These are phyloP conservation scores for Pseudoneurospora amorphoporcata DNA, from an alignment of 495 filamentous ascomycete species.

Conservation along the genomic window DNA sequence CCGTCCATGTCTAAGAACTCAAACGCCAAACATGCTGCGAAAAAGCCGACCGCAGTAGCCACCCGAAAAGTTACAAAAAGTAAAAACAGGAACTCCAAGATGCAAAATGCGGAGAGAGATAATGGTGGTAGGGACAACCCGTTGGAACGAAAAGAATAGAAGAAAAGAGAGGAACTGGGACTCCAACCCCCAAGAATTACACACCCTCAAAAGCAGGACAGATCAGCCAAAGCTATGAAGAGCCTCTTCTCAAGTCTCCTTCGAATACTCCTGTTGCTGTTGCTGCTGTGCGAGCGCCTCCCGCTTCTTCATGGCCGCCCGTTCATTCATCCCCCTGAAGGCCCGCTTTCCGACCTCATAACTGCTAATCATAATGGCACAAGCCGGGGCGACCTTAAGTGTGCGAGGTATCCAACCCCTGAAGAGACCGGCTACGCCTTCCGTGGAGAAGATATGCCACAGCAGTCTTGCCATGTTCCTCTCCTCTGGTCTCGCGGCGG, in stretches of 20 bases:
- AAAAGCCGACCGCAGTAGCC: not conserved
- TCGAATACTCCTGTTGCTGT: not conserved
- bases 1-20: not conserved
- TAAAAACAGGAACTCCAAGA: not conserved
- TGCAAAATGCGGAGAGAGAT: not conserved
- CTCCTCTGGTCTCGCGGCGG: constrained; percentile 52
- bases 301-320: constrained; percentile 21
- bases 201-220: not conserved
- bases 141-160: not conserved
- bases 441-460: constrained; percentile 75
- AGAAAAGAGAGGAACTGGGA: not conserved
- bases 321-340: constrained; percentile 70
- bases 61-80: not conserved
- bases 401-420: constrained; percentile 84
- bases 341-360: constrained; percentile 93
- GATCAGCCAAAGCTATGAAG: not conserved
- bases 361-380: constrained; percentile 98
- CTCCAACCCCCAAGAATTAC: not conserved
- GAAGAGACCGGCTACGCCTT: constrained; percentile 74
- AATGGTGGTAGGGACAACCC: not conserved
- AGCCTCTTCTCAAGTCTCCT: not conserved
- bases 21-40: constrained; percentile 17
- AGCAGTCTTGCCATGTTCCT: constrained; percentile 66
- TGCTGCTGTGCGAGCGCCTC: not conserved
- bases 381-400: constrained; percentile 89